phyloP scores from a whole-genome alignment of 2,329 filamentous ascomycete genomes.

The Aspergillus sclerotialis region DNA sequence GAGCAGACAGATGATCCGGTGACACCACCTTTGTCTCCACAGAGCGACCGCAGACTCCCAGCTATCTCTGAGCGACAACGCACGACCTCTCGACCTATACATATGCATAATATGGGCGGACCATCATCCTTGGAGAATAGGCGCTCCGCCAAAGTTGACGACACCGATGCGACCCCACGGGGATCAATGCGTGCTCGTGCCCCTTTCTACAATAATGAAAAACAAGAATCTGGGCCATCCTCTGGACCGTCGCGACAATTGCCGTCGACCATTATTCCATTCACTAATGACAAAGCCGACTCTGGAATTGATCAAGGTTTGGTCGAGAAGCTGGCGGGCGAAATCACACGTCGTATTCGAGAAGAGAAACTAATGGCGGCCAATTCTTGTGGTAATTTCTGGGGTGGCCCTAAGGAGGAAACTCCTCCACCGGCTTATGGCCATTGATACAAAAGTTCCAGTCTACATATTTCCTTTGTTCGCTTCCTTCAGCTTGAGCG shows the following conservation, averaged over 20 bases:
- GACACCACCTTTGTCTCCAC: constrained; percentile 46
- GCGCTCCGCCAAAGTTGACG: constrained; percentile 11
- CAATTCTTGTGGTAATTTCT: constrained; percentile 28
- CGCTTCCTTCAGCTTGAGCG: constrained; percentile 7
- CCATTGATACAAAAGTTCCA: constrained; percentile 27
- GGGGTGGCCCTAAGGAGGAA: constrained; percentile 31
- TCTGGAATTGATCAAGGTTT: constrained; percentile 41
- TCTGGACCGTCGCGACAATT: constrained; percentile 17
- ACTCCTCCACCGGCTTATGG: constrained; percentile 40
- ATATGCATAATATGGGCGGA: constrained; percentile 13
- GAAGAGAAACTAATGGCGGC: constrained; percentile 61
- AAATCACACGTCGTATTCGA: constrained; percentile 77
- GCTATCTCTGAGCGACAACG: constrained; percentile 28
- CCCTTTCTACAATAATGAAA: constrained; percentile 14
- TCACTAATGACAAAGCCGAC: constrained; percentile 22
- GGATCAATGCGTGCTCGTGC: constrained; percentile 15
- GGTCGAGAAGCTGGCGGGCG: constrained; percentile 70
- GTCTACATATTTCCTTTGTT: constrained; percentile 5
- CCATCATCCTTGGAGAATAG: constrained; percentile 19
- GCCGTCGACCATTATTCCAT: constrained; percentile 29
- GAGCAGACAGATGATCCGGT: constrained; percentile 52
- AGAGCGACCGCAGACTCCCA: constrained; percentile 24
- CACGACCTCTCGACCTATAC: constrained; percentile 18
- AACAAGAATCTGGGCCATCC: constrained; percentile 21
- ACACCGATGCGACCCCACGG: constrained; percentile 29